These are phyloP conservation scores for Pythium guiyangense DNA, from an alignment of 352 stramenopile species.

Conservation along the genomic window DNA sequence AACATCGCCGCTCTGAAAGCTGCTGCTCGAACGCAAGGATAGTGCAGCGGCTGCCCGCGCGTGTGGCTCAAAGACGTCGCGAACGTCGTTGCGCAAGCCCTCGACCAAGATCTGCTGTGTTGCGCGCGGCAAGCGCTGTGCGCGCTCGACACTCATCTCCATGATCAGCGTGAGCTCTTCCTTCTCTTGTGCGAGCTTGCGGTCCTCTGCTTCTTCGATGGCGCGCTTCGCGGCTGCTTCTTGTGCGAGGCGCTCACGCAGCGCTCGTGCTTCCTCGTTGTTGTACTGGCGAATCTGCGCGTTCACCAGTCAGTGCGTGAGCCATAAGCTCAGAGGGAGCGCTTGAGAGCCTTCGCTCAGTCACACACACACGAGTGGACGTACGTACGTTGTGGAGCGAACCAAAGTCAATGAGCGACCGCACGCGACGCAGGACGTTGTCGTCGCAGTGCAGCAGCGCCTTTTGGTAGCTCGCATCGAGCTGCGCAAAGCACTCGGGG, in stretches of 20 bases:
- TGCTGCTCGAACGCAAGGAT: not conserved
- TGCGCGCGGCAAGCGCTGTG: slow-evolving; percentile 28
- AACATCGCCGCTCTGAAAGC: slow-evolving; percentile 27
- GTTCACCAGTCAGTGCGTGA: not conserved
- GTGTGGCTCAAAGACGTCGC: slow-evolving; percentile 26
- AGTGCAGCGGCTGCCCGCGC: not conserved
- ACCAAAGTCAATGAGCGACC: slow-evolving; percentile 34
- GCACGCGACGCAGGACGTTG: slow-evolving; percentile 38
- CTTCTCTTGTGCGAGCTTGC: slow-evolving; percentile 16
- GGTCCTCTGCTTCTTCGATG: slow-evolving; percentile 42
- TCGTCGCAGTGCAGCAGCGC: slow-evolving; percentile 64
- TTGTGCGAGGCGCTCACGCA: slow-evolving; percentile 36
- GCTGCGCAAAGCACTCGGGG: slow-evolving; percentile 53
- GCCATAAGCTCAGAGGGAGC: not conserved
- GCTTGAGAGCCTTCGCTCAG: not conserved
- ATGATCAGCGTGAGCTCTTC: slow-evolving; percentile 31
- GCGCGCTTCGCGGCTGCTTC: slow-evolving; percentile 40
- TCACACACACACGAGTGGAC: not conserved
- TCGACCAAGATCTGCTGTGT: slow-evolving; percentile 45
- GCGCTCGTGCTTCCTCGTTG: slow-evolving; percentile 35
- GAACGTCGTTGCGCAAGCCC: slow-evolving; percentile 30
- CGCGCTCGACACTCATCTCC: slow-evolving; percentile 34
- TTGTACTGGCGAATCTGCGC: slow-evolving; percentile 55
- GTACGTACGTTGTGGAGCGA: slow-evolving; percentile 27
- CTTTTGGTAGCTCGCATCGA: slow-evolving; percentile 49